These are phyloP conservation scores for Cryphonectria japonica DNA, from an alignment of 2,329 filamentous ascomycete species.

Conservation along the genomic window DNA sequence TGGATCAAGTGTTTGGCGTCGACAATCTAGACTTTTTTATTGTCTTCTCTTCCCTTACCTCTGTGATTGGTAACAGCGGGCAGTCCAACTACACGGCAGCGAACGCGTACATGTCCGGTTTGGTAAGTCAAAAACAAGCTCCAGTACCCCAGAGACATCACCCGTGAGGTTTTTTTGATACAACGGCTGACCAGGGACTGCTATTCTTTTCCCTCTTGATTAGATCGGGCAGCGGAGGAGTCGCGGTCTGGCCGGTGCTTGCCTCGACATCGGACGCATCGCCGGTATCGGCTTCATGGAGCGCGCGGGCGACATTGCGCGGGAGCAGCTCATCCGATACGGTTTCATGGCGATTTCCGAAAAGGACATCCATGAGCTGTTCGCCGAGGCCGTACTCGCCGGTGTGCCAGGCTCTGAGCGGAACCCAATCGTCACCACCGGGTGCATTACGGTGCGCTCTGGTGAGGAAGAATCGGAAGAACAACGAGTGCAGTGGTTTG, in stretches of 20 bases:
- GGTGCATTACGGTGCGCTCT: neutral
- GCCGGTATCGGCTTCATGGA: slow-evolving; percentile 37
- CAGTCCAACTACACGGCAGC: slow-evolving; percentile 43
- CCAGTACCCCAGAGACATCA: neutral
- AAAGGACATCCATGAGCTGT: slow-evolving; percentile 44
- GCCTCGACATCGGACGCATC: slow-evolving; percentile 42
- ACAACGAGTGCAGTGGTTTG: neutral
- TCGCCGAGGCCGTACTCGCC: slow-evolving; percentile 43
- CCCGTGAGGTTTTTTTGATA: neutral
- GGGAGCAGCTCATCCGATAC: slow-evolving; percentile 4
- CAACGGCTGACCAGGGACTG: neutral
- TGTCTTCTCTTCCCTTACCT: slow-evolving; percentile 41
- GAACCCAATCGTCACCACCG: slow-evolving; percentile 7
- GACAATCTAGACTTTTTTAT: slow-evolving; percentile 44
- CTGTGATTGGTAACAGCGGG: slow-evolving; percentile 34
- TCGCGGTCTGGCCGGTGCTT: slow-evolving; percentile 37
- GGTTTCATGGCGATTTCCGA: slow-evolving; percentile 35
- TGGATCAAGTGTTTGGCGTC: slow-evolving; percentile 25
- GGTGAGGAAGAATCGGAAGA: neutral
- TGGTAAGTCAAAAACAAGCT: slow-evolving; percentile 25
- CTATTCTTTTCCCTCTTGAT: slow-evolving; percentile 22
- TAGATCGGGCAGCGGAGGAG: slow-evolving; percentile 35
- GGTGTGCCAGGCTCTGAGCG: slow-evolving; percentile 6
- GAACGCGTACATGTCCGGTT: slow-evolving; percentile 40
- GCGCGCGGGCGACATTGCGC: neutral